phyloP scores from a whole-genome alignment of 345 rosid genomes.

The Nasturtium officinale region DNA sequence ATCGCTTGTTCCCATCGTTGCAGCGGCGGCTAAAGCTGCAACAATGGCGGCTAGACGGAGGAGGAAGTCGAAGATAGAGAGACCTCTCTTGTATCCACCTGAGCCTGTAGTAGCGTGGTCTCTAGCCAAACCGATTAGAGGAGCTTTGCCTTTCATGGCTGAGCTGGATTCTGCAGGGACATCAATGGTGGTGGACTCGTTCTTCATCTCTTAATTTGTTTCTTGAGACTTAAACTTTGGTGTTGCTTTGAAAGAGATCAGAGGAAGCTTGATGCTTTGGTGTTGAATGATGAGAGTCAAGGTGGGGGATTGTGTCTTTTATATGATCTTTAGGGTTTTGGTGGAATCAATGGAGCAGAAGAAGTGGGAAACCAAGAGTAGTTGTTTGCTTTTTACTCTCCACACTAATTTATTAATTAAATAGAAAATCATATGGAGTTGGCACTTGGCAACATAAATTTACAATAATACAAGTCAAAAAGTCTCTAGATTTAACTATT shows the following conservation, averaged over 20 bases:
- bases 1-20: conserved; percentile 72
- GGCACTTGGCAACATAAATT: conserved; percentile 27
- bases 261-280: conserved; percentile 22
- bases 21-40: conserved; percentile 61
- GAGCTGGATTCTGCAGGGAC: conserved; percentile 45
- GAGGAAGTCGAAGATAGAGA: conserved; percentile 72
- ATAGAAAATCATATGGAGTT: conserved; percentile 35
- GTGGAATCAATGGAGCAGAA: conserved; percentile 41
- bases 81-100: conserved; percentile 56
- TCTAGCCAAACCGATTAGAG: conserved; percentile 35
- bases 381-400: conserved; percentile 39
- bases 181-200: conserved; percentile 36
- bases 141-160: conserved; percentile 45
- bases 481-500: neutral
- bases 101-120: conserved; percentile 30
- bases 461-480: conserved; percentile 19
- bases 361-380: conserved; percentile 33
- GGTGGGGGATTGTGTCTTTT: conserved; percentile 22
- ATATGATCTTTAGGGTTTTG: conserved; percentile 30
- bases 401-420: conserved; percentile 16
- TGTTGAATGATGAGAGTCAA: conserved; percentile 14
- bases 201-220: conserved; percentile 40
- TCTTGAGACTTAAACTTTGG: conserved; percentile 1
- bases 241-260: conserved; percentile 6
- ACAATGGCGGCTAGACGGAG: conserved; percentile 65